Base-by-base conservation (phyloP, 2,329 filamentous ascomycete genomes). In the Diaporthe sp. region DNA sequence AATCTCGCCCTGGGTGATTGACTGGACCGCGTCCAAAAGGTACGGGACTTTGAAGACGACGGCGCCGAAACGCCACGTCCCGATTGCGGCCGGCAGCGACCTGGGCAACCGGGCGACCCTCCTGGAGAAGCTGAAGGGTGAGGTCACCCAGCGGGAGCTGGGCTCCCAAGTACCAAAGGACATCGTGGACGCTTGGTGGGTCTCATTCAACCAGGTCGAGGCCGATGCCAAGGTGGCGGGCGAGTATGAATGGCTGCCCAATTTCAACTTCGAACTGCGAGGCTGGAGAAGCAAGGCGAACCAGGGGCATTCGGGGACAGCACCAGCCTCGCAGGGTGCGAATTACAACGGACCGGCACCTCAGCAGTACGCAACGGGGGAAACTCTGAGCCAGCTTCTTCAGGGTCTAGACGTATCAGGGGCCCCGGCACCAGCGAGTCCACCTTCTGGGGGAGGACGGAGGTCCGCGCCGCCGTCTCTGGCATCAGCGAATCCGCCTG, bases 271-370 rank as follows among this genome's bases (percentile, higher is more conserved):
- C 8, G 37, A 19, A 1, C 1, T 70, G 7, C 46, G 49, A 19
- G 31, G n/a, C 2, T 70, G 65, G 49, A 55, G 2, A 13, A 53
- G 49, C 9, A 37, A 28, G n/a, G 22, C 49, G 6, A 39, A 53
- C 4, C 34, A 70, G 25, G 15, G n/a, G 5, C 49, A 55, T 12
- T 3, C 17, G 1, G 65, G 65, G n/a, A 28, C 5, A 9, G 9
- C 65, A 39, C 37, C 65, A 4, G n/a, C 49, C 49, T 39, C 15
- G 2, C n/a, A 10, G 22, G 8, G 5, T 9, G 4, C 49, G 17
- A 28, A 25, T 25, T 70, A 70, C n/a, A 70, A 55, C 15, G 65
- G 49, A n/a, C 65, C 65, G 9, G 22, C 37, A 13, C 65, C 65
- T 13, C 13, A 22, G 10, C 42, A 49, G 25, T 49, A 65, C 10